These are phyloP conservation scores for Rhodotorula sp. DNA, from an alignment of 1,284 basidiomycete genomes.

Conservation along the genomic window DNA sequence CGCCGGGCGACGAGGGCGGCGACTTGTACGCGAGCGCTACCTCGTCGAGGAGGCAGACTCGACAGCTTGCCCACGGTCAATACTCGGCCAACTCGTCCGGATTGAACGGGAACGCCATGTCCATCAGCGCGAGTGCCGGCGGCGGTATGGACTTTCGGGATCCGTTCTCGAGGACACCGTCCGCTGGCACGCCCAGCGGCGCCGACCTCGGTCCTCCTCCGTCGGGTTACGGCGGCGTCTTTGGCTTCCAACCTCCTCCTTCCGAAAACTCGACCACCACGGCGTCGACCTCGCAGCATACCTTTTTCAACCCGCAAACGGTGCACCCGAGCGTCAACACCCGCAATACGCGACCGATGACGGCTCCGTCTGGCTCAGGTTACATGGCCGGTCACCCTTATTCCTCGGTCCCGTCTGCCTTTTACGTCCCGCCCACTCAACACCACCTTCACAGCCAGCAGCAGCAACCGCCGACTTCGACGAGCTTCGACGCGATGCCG, in stretches of 20 bases:
- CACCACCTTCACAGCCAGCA: neutral
- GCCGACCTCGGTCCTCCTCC: no score
- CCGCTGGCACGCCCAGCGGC: neutral
- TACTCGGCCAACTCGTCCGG: no score
- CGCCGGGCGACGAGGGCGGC: neutral
- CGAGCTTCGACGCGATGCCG: neutral
- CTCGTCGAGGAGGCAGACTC: neutral
- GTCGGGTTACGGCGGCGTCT: neutral
- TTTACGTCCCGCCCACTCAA: slow-evolving; percentile 21
- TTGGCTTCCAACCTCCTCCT: neutral
- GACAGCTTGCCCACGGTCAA: neutral
- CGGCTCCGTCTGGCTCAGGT: slow-evolving; percentile 29
- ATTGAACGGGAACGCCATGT: neutral
- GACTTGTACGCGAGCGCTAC: neutral
- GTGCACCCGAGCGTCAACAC: slow-evolving; percentile 33
- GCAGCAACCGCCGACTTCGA: neutral
- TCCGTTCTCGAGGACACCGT: neutral
- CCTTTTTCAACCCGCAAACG: slow-evolving; percentile 24
- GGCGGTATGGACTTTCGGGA: neutral
- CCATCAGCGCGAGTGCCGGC: neutral
- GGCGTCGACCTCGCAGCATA: neutral
- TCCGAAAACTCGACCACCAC: neutral
- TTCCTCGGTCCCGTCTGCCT: slow-evolving; percentile 26
- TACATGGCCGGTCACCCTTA: slow-evolving; percentile 1
- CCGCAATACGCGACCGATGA: slow-evolving; percentile 41